Percentiles rank a stretch among this genome's conserved stretches.
Conservation (phyloP, 495 filamentous ascomycete genomes). For the Penicillium roqueforti region DNA sequence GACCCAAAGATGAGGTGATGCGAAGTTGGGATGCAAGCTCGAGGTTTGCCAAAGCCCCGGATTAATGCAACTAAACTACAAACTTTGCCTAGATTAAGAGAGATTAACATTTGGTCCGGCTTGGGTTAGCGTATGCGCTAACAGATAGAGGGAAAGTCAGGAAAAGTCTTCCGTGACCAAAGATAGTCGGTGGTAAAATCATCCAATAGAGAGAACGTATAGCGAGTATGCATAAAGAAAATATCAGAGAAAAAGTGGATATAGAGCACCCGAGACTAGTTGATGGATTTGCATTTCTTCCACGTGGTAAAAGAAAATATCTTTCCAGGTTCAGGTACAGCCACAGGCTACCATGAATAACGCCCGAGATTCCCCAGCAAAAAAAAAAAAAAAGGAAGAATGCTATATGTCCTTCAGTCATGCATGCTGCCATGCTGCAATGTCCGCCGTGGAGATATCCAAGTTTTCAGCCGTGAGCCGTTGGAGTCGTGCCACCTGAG, state of each 20-base stretch:
- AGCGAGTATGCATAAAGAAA: neutral
- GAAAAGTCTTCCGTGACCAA: neutral
- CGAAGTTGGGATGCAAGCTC: too few species aligned
- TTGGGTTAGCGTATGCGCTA: neutral
- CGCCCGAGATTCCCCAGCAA: constrained; percentile 18
- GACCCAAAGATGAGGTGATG: too few species aligned
- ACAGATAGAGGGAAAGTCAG: neutral
- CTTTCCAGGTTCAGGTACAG: neutral
- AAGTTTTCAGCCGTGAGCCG: constrained; percentile 35
- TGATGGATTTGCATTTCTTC: neutral
- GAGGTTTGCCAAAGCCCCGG: too few species aligned
- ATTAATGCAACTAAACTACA: neutral
- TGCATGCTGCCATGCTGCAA: constrained; percentile 33
- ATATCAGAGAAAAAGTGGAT: neutral
- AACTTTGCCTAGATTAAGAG: neutral
- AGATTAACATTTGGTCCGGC: neutral
- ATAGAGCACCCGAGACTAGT: neutral
- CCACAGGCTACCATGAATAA: neutral
- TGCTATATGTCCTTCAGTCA: constrained; percentile 10
- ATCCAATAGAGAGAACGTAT: neutral
- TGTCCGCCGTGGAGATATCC: constrained; percentile 35
- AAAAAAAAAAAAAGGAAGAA: constrained; percentile 8
- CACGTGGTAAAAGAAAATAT: neutral
- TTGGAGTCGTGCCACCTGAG: constrained; percentile 28
- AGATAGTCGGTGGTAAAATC: neutral